Conservation (phyloP, 2,329 filamentous ascomycete species). For the Diaporthe aspalathi region DNA sequence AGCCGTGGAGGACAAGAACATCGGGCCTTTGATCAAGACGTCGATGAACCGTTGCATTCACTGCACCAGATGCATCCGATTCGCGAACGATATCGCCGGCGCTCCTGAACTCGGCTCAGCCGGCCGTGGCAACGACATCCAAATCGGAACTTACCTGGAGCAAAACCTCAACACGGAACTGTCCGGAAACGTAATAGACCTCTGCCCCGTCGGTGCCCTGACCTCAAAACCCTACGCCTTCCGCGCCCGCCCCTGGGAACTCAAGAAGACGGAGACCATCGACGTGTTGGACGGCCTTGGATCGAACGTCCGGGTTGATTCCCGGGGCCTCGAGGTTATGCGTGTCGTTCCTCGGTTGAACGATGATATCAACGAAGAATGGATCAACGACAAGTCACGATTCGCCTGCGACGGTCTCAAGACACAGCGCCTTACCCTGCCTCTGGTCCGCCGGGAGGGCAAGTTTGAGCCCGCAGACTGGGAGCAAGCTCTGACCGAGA, state of each 20-base stretch:
- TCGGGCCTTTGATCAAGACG: constrained; percentile 97
- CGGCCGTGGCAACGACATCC: constrained; percentile 95
- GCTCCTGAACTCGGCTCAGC: constrained; percentile 94
- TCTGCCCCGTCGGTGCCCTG: constrained; percentile 96
- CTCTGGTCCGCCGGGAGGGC: constrained; percentile 86
- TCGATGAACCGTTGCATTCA: constrained; percentile 99
- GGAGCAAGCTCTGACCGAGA: constrained; percentile 94
- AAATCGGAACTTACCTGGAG: constrained; percentile 98
- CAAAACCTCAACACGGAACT: constrained; percentile 93
- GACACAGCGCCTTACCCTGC: constrained; percentile 94
- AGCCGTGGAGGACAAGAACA: constrained; percentile 99
- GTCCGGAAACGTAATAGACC: constrained; percentile 96
- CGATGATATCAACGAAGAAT: constrained; percentile 98
- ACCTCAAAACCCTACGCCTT: constrained; percentile 99
- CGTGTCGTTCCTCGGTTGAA: constrained; percentile 91
- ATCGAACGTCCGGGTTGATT: constrained; percentile 94
- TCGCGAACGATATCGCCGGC: constrained; percentile 96
- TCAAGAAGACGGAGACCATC: constrained; percentile 95
- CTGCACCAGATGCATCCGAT: constrained; percentile 97
- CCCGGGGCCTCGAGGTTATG: constrained; percentile 95
- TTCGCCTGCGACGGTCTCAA: constrained; percentile 97
- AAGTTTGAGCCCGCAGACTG: constrained; percentile 93
- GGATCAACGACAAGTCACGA: constrained; percentile 98
- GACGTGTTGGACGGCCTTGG: constrained; percentile 94
- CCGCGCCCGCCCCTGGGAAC: constrained; percentile 94